Evolutionary conservation across 306 rosid species (phyloP).

Genomic region (Malus orientalis): DNA sequence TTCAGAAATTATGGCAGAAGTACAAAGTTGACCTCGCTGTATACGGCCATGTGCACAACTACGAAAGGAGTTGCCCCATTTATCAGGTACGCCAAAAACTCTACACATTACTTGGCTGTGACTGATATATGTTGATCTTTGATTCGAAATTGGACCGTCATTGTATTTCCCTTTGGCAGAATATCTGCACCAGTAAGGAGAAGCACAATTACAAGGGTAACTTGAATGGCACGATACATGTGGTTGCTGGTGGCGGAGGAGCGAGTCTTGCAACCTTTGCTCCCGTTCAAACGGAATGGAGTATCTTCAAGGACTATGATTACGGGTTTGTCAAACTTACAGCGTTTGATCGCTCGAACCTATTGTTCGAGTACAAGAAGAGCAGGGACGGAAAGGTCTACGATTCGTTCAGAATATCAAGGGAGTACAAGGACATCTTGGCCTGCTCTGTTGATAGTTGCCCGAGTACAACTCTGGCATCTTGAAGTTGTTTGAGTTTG

Average conservation of each 20-base stretch:
- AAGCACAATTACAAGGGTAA: slow-evolving; percentile 54
- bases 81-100: slow-evolving; percentile 52
- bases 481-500: slow-evolving; percentile 18
- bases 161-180: slow-evolving; percentile 32
- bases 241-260: slow-evolving; percentile 91
- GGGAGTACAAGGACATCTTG: slow-evolving; percentile 77
- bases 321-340: slow-evolving; percentile 84
- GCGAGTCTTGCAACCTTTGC: slow-evolving; percentile 68
- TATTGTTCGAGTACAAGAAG: slow-evolving; percentile 91
- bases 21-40: slow-evolving; percentile 85
- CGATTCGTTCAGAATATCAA: slow-evolving; percentile 69
- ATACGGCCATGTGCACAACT: slow-evolving; percentile 92
- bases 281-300: slow-evolving; percentile 65
- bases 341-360: slow-evolving; percentile 75
- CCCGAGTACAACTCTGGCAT: slow-evolving; percentile 53
- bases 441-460: slow-evolving; percentile 73
- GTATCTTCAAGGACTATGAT: slow-evolving; percentile 65
- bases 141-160: not conserved
- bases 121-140: not conserved
- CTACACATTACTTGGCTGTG: not conserved
- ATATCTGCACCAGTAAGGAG: slow-evolving; percentile 70
- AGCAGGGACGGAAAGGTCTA: slow-evolving; percentile 81
- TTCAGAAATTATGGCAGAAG: slow-evolving; percentile 92
- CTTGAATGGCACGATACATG: slow-evolving; percentile 87
- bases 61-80: slow-evolving; percentile 88